Evolutionary conservation across 2,329 filamentous ascomycete genomes (phyloP), one percentile per base, ranked within the genome.

Genomic region (Aspergillus oerlinghausenensis): DNA sequence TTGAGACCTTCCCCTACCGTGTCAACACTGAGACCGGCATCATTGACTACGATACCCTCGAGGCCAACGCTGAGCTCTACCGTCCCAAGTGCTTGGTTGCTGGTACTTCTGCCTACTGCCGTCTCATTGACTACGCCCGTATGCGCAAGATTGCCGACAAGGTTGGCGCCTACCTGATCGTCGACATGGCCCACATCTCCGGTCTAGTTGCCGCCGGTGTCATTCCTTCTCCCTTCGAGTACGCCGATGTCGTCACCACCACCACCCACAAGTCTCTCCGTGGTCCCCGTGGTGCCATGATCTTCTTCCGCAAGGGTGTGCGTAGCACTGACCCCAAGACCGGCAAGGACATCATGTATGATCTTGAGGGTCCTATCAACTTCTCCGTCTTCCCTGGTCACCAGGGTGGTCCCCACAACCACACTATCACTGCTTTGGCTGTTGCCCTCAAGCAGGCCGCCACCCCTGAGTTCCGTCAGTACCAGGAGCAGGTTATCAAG

Each of bases 261-360:
- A 99, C 94, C 40, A 97, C 91, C 60, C 94, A 99, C 84, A 99
- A 99, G 82, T 96, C 91, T 58, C 84, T 99, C 62, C 89, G 94
- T 72, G 94, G 94, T 40, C 94, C 94, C 40, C 87, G 94, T 70
- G 94, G 94, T 65, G 94, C 94, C 68, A 90, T 99, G 86, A 99
- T 99, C 75, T 99, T 99, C 84, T 99, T 88, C 86, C 88, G 94
- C 67, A 95, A 90, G 77, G 94, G 94, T 61, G 89, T 97, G 35
- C 84, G 93, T 65, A 87, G 85, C 72, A 85, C 87, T 52, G 89
- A 96, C 74, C 78, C 88, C 60, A 96, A 96, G 82, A 91, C 88
- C 50, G 92, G 92, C 70, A 88, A 89, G 73, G 87, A 96, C 70
- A 86, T 88, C 65, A 77, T 90, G 72, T 99, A 97, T 78, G 88